These are phyloP conservation scores for Quercus engelmannii DNA, from an alignment of 306 rosid genomes.

Conservation along the genomic window DNA sequence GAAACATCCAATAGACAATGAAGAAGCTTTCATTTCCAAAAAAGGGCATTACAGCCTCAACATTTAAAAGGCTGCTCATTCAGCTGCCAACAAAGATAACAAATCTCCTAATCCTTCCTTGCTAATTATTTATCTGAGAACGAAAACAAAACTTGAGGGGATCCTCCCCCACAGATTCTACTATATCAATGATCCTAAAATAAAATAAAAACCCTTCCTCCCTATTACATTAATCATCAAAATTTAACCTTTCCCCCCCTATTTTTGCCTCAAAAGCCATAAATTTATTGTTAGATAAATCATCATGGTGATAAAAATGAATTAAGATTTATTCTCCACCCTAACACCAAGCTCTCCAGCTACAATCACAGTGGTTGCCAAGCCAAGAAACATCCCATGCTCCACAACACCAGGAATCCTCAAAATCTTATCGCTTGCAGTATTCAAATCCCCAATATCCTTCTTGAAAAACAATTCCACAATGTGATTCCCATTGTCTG, in stretches of 20 bases:
- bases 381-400: slow-evolving; percentile 84
- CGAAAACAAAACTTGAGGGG: slow-evolving; percentile 16
- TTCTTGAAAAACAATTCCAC: slow-evolving; percentile 66
- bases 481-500: slow-evolving; percentile 71
- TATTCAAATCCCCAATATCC: slow-evolving; percentile 76
- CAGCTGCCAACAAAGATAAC: slow-evolving; percentile 21
- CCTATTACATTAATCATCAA: slow-evolving; percentile 17
- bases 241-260: neutral
- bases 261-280: slow-evolving; percentile 5
- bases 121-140: slow-evolving; percentile 19
- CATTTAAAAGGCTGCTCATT: slow-evolving; percentile 15
- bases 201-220: neutral
- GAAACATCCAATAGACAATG: neutral
- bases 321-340: slow-evolving; percentile 47
- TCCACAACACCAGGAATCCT: slow-evolving; percentile 80
- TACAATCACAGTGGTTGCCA: slow-evolving; percentile 86
- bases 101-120: neutral
- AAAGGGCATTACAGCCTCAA: slow-evolving; percentile 2
- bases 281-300: slow-evolving; percentile 28
- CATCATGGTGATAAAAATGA: neutral
- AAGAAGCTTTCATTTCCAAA: neutral
- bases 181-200: slow-evolving; percentile 4
- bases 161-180: slow-evolving; percentile 24
- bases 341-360: slow-evolving; percentile 80
- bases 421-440: slow-evolving; percentile 68